Evolutionary conservation across 345 rosid species (phyloP).

Genomic region (Rhodamnia rubescens): DNA sequence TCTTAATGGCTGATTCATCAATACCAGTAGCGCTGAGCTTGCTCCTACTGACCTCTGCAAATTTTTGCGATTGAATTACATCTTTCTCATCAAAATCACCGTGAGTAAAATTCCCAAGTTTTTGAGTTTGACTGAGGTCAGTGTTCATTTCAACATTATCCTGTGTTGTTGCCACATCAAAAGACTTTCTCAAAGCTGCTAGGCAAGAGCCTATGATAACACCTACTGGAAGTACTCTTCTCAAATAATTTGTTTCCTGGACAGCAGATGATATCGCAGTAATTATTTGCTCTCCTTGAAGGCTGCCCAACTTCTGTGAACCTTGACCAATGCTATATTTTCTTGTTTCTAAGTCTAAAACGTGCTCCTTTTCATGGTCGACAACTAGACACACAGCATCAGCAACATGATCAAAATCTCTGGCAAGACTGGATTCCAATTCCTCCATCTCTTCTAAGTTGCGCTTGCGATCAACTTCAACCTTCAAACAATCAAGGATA

Average conservation of each 20-base stretch:
- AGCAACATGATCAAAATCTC: constrained; percentile 64
- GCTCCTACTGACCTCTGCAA: constrained; percentile 2
- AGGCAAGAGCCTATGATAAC: constrained; percentile 78
- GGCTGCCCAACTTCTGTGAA: constrained; percentile 40
- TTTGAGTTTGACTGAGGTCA: not conserved
- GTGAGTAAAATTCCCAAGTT: not conserved
- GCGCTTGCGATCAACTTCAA: constrained; percentile 65
- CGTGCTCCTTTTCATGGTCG: constrained; percentile 18
- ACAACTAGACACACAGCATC: constrained; percentile 50
- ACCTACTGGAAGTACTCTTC: constrained; percentile 68
- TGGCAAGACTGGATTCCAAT: constrained; percentile 39
- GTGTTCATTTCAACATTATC: constrained; percentile 9
- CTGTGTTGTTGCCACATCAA: constrained; percentile 33
- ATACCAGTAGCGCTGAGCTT: constrained; percentile 1
- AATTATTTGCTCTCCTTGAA: constrained; percentile 45
- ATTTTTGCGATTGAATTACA: constrained; percentile 1
- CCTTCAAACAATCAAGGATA: constrained; percentile 50
- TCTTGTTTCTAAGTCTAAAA: constrained; percentile 27
- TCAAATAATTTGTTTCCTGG: constrained; percentile 50
- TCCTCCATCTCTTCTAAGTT: constrained; percentile 45
- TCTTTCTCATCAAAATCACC: not conserved
- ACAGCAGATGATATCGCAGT: constrained; percentile 65
- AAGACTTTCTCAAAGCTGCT: constrained; percentile 76
- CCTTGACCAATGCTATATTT: constrained; percentile 5
- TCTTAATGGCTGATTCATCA: constrained; percentile 3